Base-by-base conservation (phyloP, 352 stramenopile species). In the Phytopythium boreale region DNA sequence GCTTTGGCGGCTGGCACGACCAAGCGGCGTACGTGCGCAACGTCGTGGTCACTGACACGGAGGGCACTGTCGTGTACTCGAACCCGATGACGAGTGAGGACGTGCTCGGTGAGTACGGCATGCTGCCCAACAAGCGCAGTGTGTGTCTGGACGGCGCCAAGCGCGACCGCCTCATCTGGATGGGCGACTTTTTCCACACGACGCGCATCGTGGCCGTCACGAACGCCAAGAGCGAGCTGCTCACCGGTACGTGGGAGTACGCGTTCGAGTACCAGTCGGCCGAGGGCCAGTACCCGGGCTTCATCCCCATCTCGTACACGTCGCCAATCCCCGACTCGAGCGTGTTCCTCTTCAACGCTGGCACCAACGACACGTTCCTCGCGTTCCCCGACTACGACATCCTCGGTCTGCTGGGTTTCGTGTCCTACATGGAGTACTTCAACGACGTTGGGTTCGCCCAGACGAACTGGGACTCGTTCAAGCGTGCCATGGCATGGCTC, bases 351-450 rank as follows among this genome's bases (percentile, higher is more conserved):
- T 70, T 66, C 24, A 39, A 72, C 41, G 65, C 65, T 19, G 69
- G 62, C 22, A 70, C 43, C 6, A 36, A 36, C 1, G 26, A 67
- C 47, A 64, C 62, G 1, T 66, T 62, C 43, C 61, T 62, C 22
- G 62, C 69, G 20, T 73, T 76, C 36, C 66, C 69, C 2, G 66
- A 76, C 69, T 76, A 76, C 31, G 69, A 68, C 26, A 71, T 76
- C 31, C 63, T 76, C 14, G 66, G 69, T 4, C 50, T 76, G 12
- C 62, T 73, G n/a, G 69, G 69, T 31, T 61, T 76, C 14, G 66
- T 66, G 19, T 73, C 66, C 4, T 76, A 73, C 59, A 76, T 73
- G 69, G 69, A 76, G 27, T 76, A 76, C 51, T 76, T 57, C 52
- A 56, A 76, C 22, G 62, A 61, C 24, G 34, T 67, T 2, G 59